Conservation (phyloP, 108 stramenopile species). For the Mediolabrus comicus region DNA sequence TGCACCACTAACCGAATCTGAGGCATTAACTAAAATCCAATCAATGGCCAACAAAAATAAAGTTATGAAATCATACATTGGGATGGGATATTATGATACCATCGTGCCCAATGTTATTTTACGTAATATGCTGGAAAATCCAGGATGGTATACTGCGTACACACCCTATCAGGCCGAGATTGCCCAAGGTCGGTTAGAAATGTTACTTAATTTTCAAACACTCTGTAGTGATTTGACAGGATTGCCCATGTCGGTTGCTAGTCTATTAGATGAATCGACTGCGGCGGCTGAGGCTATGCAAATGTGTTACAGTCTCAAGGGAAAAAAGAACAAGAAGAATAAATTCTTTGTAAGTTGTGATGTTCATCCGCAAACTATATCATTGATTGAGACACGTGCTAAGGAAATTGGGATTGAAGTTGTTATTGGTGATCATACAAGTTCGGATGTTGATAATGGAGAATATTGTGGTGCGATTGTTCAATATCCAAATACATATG, state of each 20-base stretch:
- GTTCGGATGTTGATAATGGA: conserved; percentile 65
- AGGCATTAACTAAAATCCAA: conserved; percentile 76
- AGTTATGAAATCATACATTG: conserved; percentile 97
- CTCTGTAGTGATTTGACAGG: conserved; percentile 98
- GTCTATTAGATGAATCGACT: conserved; percentile 94
- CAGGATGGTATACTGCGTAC: conserved; percentile 99
- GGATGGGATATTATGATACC: conserved; percentile 98
- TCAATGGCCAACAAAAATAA: conserved; percentile 82
- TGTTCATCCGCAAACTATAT: conserved; percentile 97
- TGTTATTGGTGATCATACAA: conserved; percentile 81
- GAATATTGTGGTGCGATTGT: conserved; percentile 95
- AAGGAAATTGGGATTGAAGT: conserved; percentile 89
- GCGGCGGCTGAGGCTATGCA: conserved; percentile 99
- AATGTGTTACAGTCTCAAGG: conserved; percentile 91
- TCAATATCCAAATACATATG: conserved; percentile 99
- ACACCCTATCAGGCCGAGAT: conserved; percentile 99
- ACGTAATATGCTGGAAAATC: conserved; percentile 99
- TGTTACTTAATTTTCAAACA: conserved; percentile 99
- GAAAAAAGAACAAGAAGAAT: conserved; percentile 82
- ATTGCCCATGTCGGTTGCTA: conserved; percentile 94
- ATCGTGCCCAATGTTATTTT: conserved; percentile 92
- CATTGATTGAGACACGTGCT: conserved; percentile 92
- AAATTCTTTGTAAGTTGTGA: conserved; percentile 94
- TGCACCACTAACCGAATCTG: conserved; percentile 86
- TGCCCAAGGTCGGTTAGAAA: conserved; percentile 98